Evolutionary conservation across 2,329 filamentous ascomycete species (phyloP), one percentile per base, ranked within the genome.

Genomic region (Trichothecium sympodiale): DNA sequence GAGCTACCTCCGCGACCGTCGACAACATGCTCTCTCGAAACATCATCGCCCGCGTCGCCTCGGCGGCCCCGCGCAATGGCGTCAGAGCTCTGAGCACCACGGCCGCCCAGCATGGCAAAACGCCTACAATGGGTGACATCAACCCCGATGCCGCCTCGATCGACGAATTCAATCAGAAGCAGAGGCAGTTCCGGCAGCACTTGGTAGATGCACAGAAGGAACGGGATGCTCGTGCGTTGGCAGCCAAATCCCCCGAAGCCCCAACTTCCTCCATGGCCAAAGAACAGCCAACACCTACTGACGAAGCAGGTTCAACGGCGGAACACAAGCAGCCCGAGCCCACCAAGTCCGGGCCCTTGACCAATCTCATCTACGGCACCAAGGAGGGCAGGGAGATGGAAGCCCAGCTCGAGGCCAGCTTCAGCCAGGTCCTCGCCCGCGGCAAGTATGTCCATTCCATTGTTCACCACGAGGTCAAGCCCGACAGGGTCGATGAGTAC

Each of bases 401-500:
- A 53, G 83, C 84, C 44, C 89, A 96, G 63, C 89, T 98, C 53
- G 87, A 96, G 65, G 80, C 88, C 39, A 93, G 84, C 55, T 98
- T 96, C 65, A 93, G 84, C 35, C 88, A 95, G 59, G 84, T 96
- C 31, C 69, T 98, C 31, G 91, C 91, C 17, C 76, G 91, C 45
- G 91, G 91, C 54, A 98, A 98, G 65, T 98, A 98, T 53, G 88
- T 98, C 37, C 91, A 98, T 62, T 93, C 87, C 32, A 95, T 98
- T 57, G 87, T 94, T 40, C 86, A 94, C 54, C 91, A 98, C 65
- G 77, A 93, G 42, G 91, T 98, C 46, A 87, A 93, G 64, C 87
- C 88, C 41, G 87, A 95, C 51, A 91, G 86, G 63, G 84, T 95
- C 32, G 87, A 95, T 43, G 89, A 96, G 53, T 98, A 98, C 54